phyloP scores from a whole-genome alignment of 345 rosid genomes.

The Salix purpurea region DNA sequence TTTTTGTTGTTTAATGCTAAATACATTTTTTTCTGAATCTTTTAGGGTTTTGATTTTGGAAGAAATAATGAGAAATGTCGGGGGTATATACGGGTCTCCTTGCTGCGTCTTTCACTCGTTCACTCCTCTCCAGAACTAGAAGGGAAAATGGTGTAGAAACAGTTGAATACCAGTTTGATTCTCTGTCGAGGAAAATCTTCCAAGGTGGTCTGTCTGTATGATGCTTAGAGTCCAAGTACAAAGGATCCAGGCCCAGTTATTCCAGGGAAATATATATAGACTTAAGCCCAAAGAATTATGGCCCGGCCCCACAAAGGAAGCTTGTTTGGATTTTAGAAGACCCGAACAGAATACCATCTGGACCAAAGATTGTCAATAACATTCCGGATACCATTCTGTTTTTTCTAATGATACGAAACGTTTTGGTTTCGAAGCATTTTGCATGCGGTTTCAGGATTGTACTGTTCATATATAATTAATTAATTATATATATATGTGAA shows the following conservation, averaged over 20 bases:
- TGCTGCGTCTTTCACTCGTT: background rate
- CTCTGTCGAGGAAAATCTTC: background rate
- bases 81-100: background rate
- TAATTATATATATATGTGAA: too few species aligned
- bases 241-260: background rate
- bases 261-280: background rate
- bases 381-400: too few species aligned
- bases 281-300: background rate
- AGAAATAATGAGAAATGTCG: background rate
- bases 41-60: background rate
- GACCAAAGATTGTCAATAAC: too few species aligned
- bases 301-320: too few species aligned
- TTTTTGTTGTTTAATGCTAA: background rate
- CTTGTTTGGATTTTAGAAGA: too few species aligned
- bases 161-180: background rate
- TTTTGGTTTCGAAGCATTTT: too few species aligned
- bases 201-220: too few species aligned
- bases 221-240: background rate
- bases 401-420: too few species aligned
- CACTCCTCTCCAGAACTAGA: background rate
- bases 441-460: too few species aligned
- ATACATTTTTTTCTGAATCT: constrained; percentile 23
- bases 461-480: too few species aligned
- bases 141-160: background rate
- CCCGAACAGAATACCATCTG: too few species aligned